Percentiles rank a stretch among this genome's conserved stretches.
phyloP scores from a whole-genome alignment of 2,329 filamentous ascomycete species.

The Exophiala sp. region DNA sequence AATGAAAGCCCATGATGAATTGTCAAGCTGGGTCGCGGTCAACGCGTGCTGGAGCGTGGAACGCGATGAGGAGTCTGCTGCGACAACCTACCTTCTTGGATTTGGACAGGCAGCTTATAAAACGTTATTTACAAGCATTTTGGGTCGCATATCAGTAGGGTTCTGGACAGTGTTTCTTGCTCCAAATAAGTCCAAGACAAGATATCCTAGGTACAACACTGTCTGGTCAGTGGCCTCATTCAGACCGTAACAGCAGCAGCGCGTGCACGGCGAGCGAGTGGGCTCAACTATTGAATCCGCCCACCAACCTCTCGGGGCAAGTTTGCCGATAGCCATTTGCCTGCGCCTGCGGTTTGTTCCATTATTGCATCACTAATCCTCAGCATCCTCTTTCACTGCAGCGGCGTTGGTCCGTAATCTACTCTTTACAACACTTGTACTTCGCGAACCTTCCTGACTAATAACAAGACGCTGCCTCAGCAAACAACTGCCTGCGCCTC shows the following conservation, averaged over 20 bases:
- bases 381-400: background rate
- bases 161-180: background rate
- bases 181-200: background rate
- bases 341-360: background rate
- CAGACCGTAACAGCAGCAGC: too few relatives aligned
- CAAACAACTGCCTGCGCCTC: constrained; percentile 11
- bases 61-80: background rate
- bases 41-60: constrained; percentile 1
- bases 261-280: too few relatives aligned
- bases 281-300: too few relatives aligned
- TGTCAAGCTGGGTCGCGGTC: constrained; percentile 6
- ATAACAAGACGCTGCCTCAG: constrained; percentile 8
- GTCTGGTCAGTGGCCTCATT: background rate
- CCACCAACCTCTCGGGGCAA: background rate
- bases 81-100: background rate
- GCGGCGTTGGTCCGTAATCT: background rate
- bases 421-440: constrained; percentile 1
- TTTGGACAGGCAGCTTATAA: background rate
- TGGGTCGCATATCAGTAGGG: background rate
- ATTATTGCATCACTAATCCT: constrained; percentile 12
- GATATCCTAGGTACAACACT: background rate
- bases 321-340: background rate
- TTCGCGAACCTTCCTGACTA: constrained; percentile 27
- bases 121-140: background rate
- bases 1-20: constrained; percentile 10